Percentiles rank a stretch among this genome's conserved stretches.
These are phyloP conservation scores for Citeromyces siamensis DNA, from an alignment of 1,139 yeast genomes.

Conservation along the genomic window DNA sequence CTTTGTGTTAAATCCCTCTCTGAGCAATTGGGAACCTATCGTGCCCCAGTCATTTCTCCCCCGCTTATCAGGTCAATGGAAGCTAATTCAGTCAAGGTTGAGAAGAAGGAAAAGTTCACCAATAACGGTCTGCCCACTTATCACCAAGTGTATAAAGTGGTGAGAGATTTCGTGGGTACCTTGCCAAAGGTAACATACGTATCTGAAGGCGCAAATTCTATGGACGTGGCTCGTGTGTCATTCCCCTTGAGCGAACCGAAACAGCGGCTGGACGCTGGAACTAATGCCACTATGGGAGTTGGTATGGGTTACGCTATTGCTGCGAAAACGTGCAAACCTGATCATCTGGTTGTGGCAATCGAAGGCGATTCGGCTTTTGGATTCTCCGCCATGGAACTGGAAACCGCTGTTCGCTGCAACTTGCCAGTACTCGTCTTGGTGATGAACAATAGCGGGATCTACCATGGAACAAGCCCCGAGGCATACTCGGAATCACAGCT, in stretches of 20 bases:
- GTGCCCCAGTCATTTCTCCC: constrained; percentile 20
- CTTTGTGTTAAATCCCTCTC: constrained; percentile 25
- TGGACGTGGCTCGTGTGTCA: constrained; percentile 53
- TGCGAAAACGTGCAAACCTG: constrained; percentile 31
- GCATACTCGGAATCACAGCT: constrained; percentile 16
- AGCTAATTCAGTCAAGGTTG: constrained; percentile 23
- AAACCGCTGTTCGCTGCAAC: constrained; percentile 41
- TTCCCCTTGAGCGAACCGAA: constrained; percentile 40
- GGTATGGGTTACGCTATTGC: constrained; percentile 58
- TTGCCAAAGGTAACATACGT: constrained; percentile 27
- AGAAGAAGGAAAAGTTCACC: constrained; percentile 18
- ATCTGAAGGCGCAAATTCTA: constrained; percentile 59
- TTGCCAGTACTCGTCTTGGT: constrained; percentile 43
- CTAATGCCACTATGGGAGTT: constrained; percentile 64
- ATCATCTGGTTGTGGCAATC: constrained; percentile 33
- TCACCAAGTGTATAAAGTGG: constrained; percentile 35
- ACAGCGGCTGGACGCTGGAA: constrained; percentile 52
- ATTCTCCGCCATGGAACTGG: constrained; percentile 52
- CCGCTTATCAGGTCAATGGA: constrained; percentile 11
- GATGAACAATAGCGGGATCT: constrained; percentile 59
- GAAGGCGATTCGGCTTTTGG: constrained; percentile 71
- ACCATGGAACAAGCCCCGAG: constrained; percentile 38
- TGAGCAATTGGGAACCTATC: constrained; percentile 14
- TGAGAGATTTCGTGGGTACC: constrained; percentile 25
- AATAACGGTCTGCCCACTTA: constrained; percentile 20